Percentiles rank a stretch among this genome's conserved stretches.
phyloP scores from a whole-genome alignment of 495 filamentous ascomycete species.

The Talaromyces trachyspermus region DNA sequence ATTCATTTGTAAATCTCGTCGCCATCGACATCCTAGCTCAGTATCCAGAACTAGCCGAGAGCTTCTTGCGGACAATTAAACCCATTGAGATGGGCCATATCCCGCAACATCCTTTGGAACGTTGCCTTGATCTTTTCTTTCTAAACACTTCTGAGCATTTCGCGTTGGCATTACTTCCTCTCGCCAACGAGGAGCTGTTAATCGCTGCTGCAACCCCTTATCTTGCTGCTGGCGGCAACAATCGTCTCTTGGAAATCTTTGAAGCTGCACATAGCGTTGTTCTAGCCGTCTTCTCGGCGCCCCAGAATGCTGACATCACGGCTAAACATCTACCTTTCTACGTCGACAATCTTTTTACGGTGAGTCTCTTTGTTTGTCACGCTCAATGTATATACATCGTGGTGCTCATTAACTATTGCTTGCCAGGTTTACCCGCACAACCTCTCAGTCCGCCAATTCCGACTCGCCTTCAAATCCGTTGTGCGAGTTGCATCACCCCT shows the following conservation, averaged over 20 bases:
- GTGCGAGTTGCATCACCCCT: conserved; percentile 82
- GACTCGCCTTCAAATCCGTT: conserved; percentile 85
- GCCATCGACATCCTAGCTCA: conserved; percentile 82
- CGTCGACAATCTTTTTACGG: conserved; percentile 73
- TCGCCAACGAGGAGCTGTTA: conserved; percentile 63
- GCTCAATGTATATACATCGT: background rate
- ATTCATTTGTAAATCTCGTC: conserved; percentile 76
- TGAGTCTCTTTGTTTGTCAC: conserved; percentile 18
- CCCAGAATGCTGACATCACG: conserved; percentile 64
- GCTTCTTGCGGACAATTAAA: conserved; percentile 62
- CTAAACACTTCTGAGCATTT: conserved; percentile 87
- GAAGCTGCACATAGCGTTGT: conserved; percentile 87
- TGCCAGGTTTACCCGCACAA: conserved; percentile 65
- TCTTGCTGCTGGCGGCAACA: conserved; percentile 57
- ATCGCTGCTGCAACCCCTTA: conserved; percentile 70
- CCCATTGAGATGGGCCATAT: conserved; percentile 52
- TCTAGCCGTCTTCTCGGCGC: conserved; percentile 74
- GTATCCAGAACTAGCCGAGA: conserved; percentile 60
- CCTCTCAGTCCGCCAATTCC: conserved; percentile 83
- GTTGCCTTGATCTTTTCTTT: conserved; percentile 83
- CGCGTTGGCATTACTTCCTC: conserved; percentile 56
- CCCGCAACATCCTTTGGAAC: conserved; percentile 66
- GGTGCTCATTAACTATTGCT: too few species aligned
- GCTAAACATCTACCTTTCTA: conserved; percentile 76
- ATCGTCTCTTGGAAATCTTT: conserved; percentile 66